These are phyloP conservation scores for Pochonia chlamydosporia DNA, from an alignment of 2,329 filamentous ascomycete species.

Conservation along the genomic window DNA sequence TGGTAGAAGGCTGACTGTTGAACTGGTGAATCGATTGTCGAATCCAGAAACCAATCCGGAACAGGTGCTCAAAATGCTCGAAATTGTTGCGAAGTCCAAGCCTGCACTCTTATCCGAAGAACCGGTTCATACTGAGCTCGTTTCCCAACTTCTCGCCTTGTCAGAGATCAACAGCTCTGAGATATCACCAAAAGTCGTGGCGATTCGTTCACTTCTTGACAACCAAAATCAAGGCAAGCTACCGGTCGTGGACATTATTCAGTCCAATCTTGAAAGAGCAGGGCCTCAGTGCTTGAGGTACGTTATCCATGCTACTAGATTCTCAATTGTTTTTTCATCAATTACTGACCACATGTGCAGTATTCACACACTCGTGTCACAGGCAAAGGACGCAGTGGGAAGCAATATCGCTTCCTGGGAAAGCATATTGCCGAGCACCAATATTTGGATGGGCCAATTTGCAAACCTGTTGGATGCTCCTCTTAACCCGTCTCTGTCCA, in stretches of 20 bases:
- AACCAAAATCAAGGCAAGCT: slow-evolving; percentile 33
- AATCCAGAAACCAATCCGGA: slow-evolving; percentile 21
- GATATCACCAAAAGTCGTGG: slow-evolving; percentile 33
- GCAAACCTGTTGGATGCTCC: slow-evolving; percentile 40
- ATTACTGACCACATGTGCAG: slow-evolving; percentile 20
- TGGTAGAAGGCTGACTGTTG: slow-evolving; percentile 25
- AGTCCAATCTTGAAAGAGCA: slow-evolving; percentile 47
- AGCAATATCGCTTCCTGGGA: slow-evolving; percentile 22
- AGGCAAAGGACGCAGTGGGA: slow-evolving; percentile 29
- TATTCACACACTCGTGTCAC: slow-evolving; percentile 47
- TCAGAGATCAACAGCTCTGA: slow-evolving; percentile 40
- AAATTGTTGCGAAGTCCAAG: slow-evolving; percentile 39
- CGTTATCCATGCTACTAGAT: slow-evolving; percentile 14
- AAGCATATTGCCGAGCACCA: slow-evolving; percentile 56
- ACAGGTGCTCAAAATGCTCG: slow-evolving; percentile 37
- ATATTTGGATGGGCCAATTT: slow-evolving; percentile 63
- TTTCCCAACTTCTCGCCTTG: slow-evolving; percentile 47
- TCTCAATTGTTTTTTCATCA: background rate
- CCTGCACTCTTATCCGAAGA: slow-evolving; percentile 39
- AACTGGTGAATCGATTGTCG: slow-evolving; percentile 28
- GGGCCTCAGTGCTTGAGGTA: slow-evolving; percentile 45
- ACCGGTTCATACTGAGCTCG: slow-evolving; percentile 40
- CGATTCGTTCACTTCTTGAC: slow-evolving; percentile 41
- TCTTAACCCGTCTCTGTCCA: slow-evolving; percentile 60
- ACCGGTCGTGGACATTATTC: slow-evolving; percentile 45